A percentile compares a stretch with the other conserved stretches of the same genome.
phyloP scores from a whole-genome alignment of 1,284 basidiomycete genomes.

The Rhizopogon parksii region DNA sequence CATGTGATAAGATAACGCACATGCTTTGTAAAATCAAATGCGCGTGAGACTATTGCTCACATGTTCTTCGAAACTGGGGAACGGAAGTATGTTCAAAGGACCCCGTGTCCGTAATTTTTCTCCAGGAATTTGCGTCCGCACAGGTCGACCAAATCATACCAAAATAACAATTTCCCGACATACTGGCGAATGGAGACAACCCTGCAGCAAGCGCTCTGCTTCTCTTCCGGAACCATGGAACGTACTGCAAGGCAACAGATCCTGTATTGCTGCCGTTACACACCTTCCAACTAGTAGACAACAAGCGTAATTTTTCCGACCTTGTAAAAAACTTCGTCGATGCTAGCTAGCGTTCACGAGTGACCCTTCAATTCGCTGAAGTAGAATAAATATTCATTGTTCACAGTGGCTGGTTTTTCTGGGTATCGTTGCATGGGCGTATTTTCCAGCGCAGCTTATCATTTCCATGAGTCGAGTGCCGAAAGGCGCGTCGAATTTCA shows the following conservation, averaged over 20 bases:
- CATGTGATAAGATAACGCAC: constrained; percentile 10
- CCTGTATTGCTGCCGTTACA: neutral
- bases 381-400: neutral
- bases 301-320: no score
- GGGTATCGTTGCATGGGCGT: neutral
- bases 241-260: neutral
- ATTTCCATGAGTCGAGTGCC: neutral
- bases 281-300: neutral
- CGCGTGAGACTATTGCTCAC: neutral
- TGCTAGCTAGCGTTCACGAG: neutral
- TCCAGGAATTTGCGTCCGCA: neutral
- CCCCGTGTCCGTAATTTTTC: neutral
- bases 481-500: neutral
- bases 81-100: neutral
- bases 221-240: neutral
- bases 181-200: neutral
- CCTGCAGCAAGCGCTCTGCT: neutral
- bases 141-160: no score
- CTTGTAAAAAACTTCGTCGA: no score
- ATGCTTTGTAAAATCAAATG: constrained; percentile 13
- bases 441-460: neutral
- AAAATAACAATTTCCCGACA: neutral
- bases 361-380: neutral
- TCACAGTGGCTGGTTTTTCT: neutral
- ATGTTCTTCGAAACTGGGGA: neutral